Conservation (phyloP, 371 early-diverging fungal genomes). For the Sporodiniella umbellata region DNA sequence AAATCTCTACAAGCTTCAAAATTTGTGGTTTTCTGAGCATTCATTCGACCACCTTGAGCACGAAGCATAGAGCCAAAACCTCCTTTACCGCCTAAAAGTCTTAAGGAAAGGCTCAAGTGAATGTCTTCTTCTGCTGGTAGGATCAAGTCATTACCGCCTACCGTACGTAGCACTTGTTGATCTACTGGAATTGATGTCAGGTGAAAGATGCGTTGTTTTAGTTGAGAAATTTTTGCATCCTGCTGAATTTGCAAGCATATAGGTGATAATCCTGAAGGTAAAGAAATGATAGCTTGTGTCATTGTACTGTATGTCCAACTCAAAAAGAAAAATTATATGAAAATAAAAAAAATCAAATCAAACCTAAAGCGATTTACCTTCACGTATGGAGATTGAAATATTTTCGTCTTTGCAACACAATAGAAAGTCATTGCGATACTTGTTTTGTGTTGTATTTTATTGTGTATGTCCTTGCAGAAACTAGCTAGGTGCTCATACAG, state of each 20-base stretch:
- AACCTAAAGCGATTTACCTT: too few relatives aligned
- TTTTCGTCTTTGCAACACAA: too few relatives aligned
- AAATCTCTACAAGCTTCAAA: conserved; percentile 94
- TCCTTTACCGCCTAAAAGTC: conserved; percentile 85
- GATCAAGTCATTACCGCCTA: conserved; percentile 35
- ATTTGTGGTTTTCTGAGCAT: conserved; percentile 86
- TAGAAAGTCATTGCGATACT: too few relatives aligned
- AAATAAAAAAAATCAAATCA: too few relatives aligned
- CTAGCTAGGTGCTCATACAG: too few relatives aligned
- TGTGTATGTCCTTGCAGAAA: too few relatives aligned
- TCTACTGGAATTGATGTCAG: conserved; percentile 39
- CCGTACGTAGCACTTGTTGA: conserved; percentile 45
- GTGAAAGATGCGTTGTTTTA: conserved; percentile 37
- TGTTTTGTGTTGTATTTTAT: too few relatives aligned
- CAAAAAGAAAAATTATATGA: too few relatives aligned
- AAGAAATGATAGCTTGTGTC: conserved; percentile 37
- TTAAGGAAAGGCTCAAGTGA: conserved; percentile 27
- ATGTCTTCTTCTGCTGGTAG: conserved; percentile 7
- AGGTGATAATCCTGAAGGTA: conserved; percentile 19
- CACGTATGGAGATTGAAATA: too few relatives aligned
- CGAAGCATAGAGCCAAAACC: conserved; percentile 95
- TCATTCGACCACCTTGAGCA: conserved; percentile 92
- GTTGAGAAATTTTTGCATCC: conserved; percentile 9
- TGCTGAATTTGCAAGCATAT: conserved; percentile 21
- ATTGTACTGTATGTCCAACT: too few relatives aligned